Conservation (phyloP, 1,139 yeast genomes). For the Meyerozyma guilliermondii region DNA sequence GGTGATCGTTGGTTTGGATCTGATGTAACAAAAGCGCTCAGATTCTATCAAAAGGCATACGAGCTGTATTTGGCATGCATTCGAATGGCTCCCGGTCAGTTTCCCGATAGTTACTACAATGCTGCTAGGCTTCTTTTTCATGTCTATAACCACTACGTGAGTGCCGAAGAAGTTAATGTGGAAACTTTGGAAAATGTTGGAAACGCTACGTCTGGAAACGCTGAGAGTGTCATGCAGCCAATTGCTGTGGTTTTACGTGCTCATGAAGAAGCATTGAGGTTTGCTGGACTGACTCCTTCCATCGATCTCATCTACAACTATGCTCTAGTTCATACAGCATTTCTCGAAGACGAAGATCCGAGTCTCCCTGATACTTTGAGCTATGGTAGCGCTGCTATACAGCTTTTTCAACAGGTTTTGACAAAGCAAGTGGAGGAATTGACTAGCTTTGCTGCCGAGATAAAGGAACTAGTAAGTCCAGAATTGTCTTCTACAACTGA, state of each 20-base stretch:
- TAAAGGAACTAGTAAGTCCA: conserved; percentile 9
- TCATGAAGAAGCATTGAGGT: conserved; percentile 33
- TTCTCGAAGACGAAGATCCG: conserved; percentile 28
- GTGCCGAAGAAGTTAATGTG: conserved; percentile 40
- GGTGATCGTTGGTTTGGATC: conserved; percentile 58
- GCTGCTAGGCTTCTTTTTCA: conserved; percentile 44
- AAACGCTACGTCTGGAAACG: conserved; percentile 31
- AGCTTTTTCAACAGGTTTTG: conserved; percentile 14
- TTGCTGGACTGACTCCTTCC: conserved; percentile 18
- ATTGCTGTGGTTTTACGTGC: conserved; percentile 27
- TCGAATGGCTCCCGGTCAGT: conserved; percentile 1
- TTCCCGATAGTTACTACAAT: conserved; percentile 42
- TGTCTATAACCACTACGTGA: conserved; percentile 40
- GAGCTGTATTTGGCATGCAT: conserved; percentile 19
- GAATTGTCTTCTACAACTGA: too few species aligned
- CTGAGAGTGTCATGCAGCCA: conserved; percentile 33
- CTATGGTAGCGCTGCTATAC: conserved; percentile 15
- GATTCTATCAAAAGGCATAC: conserved; percentile 51
- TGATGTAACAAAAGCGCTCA: conserved; percentile 45
- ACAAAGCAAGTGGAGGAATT: conserved; percentile 22
- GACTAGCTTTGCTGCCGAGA: conserved; percentile 23
- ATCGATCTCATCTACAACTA: conserved; percentile 43
- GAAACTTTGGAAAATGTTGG: conserved; percentile 33
- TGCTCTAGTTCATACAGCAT: conserved; percentile 44
- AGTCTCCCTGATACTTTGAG: conserved; percentile 9